Conservation (phyloP, 768 basidiomycete species). For the Coprinellus aureogranulatus region DNA sequence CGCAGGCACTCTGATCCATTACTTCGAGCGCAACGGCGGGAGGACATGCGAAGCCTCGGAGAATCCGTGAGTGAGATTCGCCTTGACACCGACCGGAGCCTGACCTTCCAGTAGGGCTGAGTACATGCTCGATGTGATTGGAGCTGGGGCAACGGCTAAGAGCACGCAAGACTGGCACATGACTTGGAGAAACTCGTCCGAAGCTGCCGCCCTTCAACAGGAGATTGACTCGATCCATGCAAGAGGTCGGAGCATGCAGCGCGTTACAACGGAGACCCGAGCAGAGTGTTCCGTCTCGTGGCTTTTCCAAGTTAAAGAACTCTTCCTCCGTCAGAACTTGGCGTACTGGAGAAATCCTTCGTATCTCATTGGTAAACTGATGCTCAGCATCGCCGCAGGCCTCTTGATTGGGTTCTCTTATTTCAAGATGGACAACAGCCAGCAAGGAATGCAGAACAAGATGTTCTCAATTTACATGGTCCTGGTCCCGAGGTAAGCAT, state of each 20-base stretch:
- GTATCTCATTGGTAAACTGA: slow-evolving; percentile 58
- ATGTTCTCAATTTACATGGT: slow-evolving; percentile 46
- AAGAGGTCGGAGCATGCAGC: slow-evolving; percentile 42
- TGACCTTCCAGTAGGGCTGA: slow-evolving; percentile 41
- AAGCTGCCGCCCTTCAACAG: slow-evolving; percentile 30
- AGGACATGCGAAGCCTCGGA: slow-evolving; percentile 58
- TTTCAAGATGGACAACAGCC: slow-evolving; percentile 50
- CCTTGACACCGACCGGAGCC: neutral
- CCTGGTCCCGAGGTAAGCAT: slow-evolving; percentile 38
- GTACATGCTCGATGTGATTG: slow-evolving; percentile 72
- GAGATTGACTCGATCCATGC: slow-evolving; percentile 48
- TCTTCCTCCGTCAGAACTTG: slow-evolving; percentile 43
- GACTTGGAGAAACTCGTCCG: slow-evolving; percentile 56
- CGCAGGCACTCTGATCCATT: slow-evolving; percentile 59
- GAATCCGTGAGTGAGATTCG: slow-evolving; percentile 57
- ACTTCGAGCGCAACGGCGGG: slow-evolving; percentile 74
- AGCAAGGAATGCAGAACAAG: slow-evolving; percentile 63
- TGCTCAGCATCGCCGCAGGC: slow-evolving; percentile 51
- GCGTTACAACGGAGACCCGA: slow-evolving; percentile 34
- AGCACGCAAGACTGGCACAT: slow-evolving; percentile 54
- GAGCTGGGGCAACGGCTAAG: slow-evolving; percentile 65
- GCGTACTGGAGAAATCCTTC: slow-evolving; percentile 58
- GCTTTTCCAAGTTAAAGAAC: slow-evolving; percentile 43
- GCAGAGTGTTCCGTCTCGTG: slow-evolving; percentile 54
- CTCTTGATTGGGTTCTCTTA: slow-evolving; percentile 65